Evolutionary conservation across 2,329 filamentous ascomycete species (phyloP).

Genomic region (Tolypocladium cylindrosporum): DNA sequence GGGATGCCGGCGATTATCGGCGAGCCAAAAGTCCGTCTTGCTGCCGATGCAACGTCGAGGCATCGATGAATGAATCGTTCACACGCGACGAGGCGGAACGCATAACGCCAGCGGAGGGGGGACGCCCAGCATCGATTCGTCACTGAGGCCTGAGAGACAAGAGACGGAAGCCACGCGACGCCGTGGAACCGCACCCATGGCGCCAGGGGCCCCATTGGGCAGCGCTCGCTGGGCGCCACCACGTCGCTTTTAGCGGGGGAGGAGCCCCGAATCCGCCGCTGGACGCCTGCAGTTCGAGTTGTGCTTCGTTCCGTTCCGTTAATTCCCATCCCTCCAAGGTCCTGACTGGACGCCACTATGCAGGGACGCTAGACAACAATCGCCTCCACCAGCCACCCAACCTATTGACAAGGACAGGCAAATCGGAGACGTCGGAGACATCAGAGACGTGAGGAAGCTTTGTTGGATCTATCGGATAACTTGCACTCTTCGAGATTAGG

Average conservation of each 20-base stretch:
- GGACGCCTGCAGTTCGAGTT: too few species aligned
- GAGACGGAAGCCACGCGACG: neutral
- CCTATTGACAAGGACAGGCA: neutral
- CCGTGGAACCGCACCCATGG: neutral
- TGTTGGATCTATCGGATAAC: neutral
- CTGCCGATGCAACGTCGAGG: neutral
- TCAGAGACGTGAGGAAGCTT: neutral
- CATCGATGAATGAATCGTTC: neutral
- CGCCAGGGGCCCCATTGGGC: too few species aligned
- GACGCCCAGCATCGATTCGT: neutral
- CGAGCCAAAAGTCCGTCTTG: neutral
- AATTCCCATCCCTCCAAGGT: too few species aligned
- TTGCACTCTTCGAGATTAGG: neutral
- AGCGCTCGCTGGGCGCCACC: too few species aligned
- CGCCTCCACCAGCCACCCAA: too few species aligned
- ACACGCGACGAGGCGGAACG: neutral
- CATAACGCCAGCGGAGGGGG: neutral
- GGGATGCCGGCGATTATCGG: neutral
- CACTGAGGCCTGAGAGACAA: neutral
- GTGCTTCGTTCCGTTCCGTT: too few species aligned
- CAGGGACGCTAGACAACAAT: too few species aligned
- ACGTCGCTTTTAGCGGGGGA: neutral
- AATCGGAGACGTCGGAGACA: neutral
- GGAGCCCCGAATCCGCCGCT: neutral
- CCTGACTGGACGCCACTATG: too few species aligned